Evolutionary conservation across 2,329 filamentous ascomycete genomes (phyloP).

Genomic region (Botrytis paeoniae): DNA sequence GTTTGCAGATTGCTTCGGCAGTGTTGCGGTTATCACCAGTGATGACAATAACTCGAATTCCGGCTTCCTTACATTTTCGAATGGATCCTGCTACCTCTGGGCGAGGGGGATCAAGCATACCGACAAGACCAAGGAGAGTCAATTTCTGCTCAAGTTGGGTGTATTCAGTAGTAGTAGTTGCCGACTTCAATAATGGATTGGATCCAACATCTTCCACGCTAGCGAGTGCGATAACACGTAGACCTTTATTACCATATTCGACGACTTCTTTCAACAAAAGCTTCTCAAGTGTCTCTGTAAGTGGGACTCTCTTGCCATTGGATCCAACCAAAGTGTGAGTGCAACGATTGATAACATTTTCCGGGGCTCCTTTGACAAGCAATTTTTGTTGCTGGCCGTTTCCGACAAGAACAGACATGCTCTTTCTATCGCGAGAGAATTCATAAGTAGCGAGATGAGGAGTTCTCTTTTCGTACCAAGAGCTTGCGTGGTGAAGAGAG

Average conservation of each 20-base stretch:
- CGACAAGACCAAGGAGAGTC: slow-evolving; percentile 89
- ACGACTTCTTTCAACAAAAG: slow-evolving; percentile 77
- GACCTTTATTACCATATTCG: slow-evolving; percentile 85
- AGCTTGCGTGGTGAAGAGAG: slow-evolving; percentile 76
- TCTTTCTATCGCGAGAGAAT: slow-evolving; percentile 97
- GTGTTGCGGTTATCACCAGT: slow-evolving; percentile 98
- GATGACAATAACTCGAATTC: slow-evolving; percentile 95
- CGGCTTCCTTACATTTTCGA: slow-evolving; percentile 82
- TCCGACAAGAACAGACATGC: slow-evolving; percentile 93
- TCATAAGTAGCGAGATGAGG: slow-evolving; percentile 84
- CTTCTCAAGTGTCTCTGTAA: slow-evolving; percentile 66
- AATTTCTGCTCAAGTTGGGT: slow-evolving; percentile 85
- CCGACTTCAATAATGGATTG: slow-evolving; percentile 67
- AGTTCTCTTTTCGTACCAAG: slow-evolving; percentile 74
- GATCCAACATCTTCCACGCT: slow-evolving; percentile 72
- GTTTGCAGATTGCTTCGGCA: slow-evolving; percentile 93
- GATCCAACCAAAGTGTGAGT: slow-evolving; percentile 75
- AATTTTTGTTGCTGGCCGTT: slow-evolving; percentile 70
- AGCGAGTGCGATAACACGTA: slow-evolving; percentile 92
- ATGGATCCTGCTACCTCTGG: slow-evolving; percentile 87
- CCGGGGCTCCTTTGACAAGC: slow-evolving; percentile 93
- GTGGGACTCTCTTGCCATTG: slow-evolving; percentile 70
- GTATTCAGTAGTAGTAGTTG: slow-evolving; percentile 83
- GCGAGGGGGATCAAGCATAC: slow-evolving; percentile 94
- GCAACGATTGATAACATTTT: slow-evolving; percentile 91